A percentile compares a stretch with the other conserved stretches of the same genome.
These are phyloP conservation scores for Glomus cerebriforme DNA, from an alignment of 192 early-diverging fungal genomes.

Conservation along the genomic window DNA sequence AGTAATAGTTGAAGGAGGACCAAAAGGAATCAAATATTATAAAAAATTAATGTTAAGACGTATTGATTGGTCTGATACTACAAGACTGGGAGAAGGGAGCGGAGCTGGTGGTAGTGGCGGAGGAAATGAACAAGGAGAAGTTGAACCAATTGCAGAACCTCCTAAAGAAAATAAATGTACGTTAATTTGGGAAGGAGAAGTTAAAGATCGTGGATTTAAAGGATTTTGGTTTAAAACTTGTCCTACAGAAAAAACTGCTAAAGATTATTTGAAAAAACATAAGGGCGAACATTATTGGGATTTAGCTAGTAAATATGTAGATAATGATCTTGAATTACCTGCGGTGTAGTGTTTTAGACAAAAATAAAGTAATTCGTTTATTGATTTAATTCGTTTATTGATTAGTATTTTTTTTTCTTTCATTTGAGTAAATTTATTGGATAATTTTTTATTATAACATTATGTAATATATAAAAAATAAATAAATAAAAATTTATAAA, in stretches of 20 bases:
- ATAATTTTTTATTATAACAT: too few relatives aligned
- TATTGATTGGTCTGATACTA: slow-evolving; percentile 85
- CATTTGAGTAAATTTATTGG: too few relatives aligned
- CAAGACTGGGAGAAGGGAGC: slow-evolving; percentile 43
- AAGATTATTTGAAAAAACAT: slow-evolving; percentile 70
- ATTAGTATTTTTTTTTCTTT: too few relatives aligned
- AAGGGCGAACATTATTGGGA: slow-evolving; percentile 89
- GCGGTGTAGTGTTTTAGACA: too few relatives aligned
- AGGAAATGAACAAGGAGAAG: slow-evolving; percentile 43
- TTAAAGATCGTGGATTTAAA: slow-evolving; percentile 76
- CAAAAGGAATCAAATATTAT: slow-evolving; percentile 85
- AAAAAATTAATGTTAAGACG: slow-evolving; percentile 96
- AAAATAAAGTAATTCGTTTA: too few relatives aligned
- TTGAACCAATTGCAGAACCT: slow-evolving; percentile 36
- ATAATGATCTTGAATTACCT: slow-evolving; percentile 20
- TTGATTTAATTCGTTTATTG: too few relatives aligned
- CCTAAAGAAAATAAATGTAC: slow-evolving; percentile 74
- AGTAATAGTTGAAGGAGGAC: slow-evolving; percentile 93
- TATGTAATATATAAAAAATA: too few relatives aligned
- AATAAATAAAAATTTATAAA: too few relatives aligned
- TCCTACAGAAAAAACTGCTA: slow-evolving; percentile 72
- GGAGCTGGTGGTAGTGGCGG: slow-evolving; percentile 45
- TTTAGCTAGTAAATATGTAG: slow-evolving; percentile 50
- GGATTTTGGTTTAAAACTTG: slow-evolving; percentile 72
- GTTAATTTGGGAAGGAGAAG: slow-evolving; percentile 94